Conservation (phyloP, 768 basidiomycete species). For the Boletus fagicola region DNA sequence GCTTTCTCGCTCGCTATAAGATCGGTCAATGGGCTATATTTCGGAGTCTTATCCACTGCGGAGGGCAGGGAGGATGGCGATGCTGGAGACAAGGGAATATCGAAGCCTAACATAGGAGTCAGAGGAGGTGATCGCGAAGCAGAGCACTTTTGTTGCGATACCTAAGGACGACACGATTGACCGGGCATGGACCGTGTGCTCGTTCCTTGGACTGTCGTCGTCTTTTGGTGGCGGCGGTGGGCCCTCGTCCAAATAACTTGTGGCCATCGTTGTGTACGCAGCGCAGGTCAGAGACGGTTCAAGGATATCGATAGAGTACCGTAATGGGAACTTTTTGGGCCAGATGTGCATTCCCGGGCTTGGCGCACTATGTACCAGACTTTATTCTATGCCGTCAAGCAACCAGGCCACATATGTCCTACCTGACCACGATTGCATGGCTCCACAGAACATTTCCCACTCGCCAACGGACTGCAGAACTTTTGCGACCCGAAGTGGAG, state of each 20-base stretch:
- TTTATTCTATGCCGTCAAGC: neutral
- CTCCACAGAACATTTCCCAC: conserved; percentile 46
- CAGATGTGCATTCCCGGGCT: neutral
- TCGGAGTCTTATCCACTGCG: conserved; percentile 52
- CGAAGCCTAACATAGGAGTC: conserved; percentile 23
- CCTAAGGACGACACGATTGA: conserved; percentile 25
- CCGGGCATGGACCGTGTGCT: neutral
- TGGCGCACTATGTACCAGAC: neutral
- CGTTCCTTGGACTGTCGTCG: neutral
- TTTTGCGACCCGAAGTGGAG: conserved; percentile 33
- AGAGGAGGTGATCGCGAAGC: conserved; percentile 12
- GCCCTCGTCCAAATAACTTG: neutral
- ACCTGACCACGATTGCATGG: conserved; percentile 34
- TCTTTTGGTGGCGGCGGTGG: conserved; percentile 25
- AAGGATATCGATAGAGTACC: no score
- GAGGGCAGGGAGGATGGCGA: conserved; percentile 23
- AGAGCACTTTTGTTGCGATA: conserved; percentile 10
- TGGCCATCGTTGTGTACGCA: conserved; percentile 5
- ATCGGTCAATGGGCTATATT: conserved; percentile 82
- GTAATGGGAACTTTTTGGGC: neutral
- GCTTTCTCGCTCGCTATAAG: conserved; percentile 91
- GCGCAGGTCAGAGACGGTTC: neutral
- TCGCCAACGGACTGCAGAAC: conserved; percentile 32
- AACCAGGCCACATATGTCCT: conserved; percentile 22
- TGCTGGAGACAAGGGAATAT: conserved; percentile 21